Base-by-base conservation (phyloP, 345 rosid species). In the Iberis pinnata region DNA sequence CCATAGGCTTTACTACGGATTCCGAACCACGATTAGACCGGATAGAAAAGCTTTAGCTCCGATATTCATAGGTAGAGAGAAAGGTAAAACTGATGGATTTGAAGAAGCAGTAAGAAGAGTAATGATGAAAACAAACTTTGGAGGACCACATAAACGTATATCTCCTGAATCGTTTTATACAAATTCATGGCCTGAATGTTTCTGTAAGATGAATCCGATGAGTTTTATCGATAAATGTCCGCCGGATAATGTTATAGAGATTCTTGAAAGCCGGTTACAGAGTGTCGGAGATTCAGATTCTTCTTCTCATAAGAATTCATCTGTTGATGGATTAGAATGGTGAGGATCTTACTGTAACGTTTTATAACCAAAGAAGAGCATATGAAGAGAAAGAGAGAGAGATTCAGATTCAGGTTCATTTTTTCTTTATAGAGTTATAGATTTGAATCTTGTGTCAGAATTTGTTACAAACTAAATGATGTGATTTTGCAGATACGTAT, bases 181-280 rank as follows among this genome's bases (percentile, higher is more conserved):
- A 12, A 93, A 93, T 65, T 88, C 99, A 60, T 93, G 99, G 97
- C 97, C 97, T 3, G 99, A 93, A 58, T 88, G 99, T 71, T 93
- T 88, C 77, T 93, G 97, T 70, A 81, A 83, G 70, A 61, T 67
- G 44, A 76, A 79, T 47, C 50, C 94, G 9, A 53, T 64, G 62
- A 79, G 80, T 64, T 78, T 81, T 19, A 78, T 83, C 49, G 80
- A 93, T 56, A 79, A 79, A 73, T 93, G 99, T 64, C 99, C 99
- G 4, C 85, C 97, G n/a, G 79, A 77, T 40, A 80, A 83, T 66
- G 79, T 83, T 56, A 12, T 88, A 73, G 90, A 88, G 73, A 76
- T 75, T 66, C 69, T 88, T 47, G 64, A 79, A 53, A 70, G 74
- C 55, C 84, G 60, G 60, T 71, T 86, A 62, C 79, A 58, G 69